Percentiles rank a stretch among this genome's conserved stretches.
phyloP scores from a whole-genome alignment of 116 monocot genomes.

The Papilionanthe hybrid region DNA sequence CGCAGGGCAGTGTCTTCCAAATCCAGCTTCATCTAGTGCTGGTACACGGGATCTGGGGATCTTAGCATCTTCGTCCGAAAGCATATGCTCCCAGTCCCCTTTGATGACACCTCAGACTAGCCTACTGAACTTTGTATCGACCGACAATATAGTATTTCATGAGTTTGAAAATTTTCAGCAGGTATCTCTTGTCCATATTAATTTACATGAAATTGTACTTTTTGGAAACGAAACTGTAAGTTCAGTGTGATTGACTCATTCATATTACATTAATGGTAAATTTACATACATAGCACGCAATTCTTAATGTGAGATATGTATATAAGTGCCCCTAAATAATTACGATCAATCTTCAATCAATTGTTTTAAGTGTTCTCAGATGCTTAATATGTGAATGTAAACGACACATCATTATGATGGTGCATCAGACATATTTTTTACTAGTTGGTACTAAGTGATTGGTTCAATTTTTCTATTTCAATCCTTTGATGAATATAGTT shows the following conservation, averaged over 20 bases:
- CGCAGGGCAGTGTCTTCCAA: conserved; percentile 16
- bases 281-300: too few relatives aligned
- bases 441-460: not conserved
- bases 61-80: conserved; percentile 39
- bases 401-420: not conserved
- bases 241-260: not conserved
- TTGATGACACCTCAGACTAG: conserved; percentile 41
- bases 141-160: conserved; percentile 30
- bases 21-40: conserved; percentile 14
- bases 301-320: too few relatives aligned
- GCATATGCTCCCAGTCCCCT: conserved; percentile 60
- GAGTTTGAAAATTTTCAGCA: conserved; percentile 75
- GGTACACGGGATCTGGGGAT: conserved; percentile 20
- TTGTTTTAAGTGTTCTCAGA: not conserved
- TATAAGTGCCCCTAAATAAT: not conserved
- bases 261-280: not conserved
- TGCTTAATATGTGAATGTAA: not conserved
- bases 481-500: not conserved
- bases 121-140: conserved; percentile 45
- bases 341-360: not conserved
- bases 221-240: not conserved
- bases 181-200: conserved; percentile 25
- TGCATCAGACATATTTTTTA: not conserved
- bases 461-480: not conserved
- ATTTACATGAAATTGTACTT: not conserved